A percentile compares a stretch with the other conserved stretches of the same genome.
These are phyloP conservation scores for Spergularia azorica DNA, from an alignment of 179 eudicot genomes.

Conservation along the genomic window DNA sequence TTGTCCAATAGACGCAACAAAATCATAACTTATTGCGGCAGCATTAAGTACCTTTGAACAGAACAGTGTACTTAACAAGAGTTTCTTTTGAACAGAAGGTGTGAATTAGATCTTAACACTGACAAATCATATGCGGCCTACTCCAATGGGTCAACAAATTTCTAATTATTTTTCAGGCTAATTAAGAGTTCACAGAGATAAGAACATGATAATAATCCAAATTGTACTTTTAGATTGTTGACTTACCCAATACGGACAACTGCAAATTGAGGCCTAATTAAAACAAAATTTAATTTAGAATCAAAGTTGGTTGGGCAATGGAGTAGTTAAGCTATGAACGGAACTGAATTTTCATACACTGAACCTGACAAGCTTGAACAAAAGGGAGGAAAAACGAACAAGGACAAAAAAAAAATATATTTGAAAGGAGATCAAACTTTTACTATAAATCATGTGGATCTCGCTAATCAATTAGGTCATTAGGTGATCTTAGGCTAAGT, in stretches of 20 bases:
- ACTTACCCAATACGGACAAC: too few species aligned
- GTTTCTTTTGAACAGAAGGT: neutral
- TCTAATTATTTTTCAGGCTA: too few species aligned
- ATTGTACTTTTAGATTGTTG: too few species aligned
- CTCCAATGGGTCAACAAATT: too few species aligned
- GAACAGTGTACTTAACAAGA: neutral
- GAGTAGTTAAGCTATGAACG: conserved; percentile 14
- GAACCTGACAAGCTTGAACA: conserved; percentile 15
- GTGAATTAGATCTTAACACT: neutral
- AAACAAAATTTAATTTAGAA: neutral
- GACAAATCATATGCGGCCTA: neutral
- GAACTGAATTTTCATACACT: conserved; percentile 17
- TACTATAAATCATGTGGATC: conserved; percentile 19
- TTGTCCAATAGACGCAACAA: neutral
- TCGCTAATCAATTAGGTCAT: neutral
- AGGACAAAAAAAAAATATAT: neutral
- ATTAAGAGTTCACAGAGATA: too few species aligned
- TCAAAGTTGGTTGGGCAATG: neutral
- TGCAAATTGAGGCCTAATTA: too few species aligned
- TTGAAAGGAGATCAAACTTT: neutral
- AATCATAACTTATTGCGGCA: neutral
- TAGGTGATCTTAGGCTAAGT: neutral
- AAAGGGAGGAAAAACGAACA: neutral
- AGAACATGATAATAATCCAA: too few species aligned
- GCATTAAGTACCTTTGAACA: neutral